Conservation (phyloP, 1,284 basidiomycete genomes). For the Waitea zeae region DNA sequence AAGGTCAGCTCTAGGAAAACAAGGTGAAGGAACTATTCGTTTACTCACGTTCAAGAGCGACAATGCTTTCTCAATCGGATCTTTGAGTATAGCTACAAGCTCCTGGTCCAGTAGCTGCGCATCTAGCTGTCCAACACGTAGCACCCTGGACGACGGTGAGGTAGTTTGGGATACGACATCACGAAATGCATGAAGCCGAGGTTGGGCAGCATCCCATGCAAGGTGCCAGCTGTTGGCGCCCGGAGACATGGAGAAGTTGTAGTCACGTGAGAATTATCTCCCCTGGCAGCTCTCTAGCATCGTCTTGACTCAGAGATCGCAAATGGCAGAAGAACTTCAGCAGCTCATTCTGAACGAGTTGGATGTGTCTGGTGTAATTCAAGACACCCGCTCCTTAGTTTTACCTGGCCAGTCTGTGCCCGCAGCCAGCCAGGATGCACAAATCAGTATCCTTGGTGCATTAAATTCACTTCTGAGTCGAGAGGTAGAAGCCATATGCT, state of each 20-base stretch:
- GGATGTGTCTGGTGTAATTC: slow-evolving; percentile 36
- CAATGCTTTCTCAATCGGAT: slow-evolving; percentile 71
- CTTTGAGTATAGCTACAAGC: slow-evolving; percentile 67
- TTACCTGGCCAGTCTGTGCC: slow-evolving; percentile 45
- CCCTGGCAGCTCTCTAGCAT: too few relatives aligned
- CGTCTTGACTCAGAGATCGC: too few relatives aligned
- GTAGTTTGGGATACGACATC: not conserved
- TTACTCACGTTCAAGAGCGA: slow-evolving; percentile 45
- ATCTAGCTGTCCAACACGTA: slow-evolving; percentile 86
- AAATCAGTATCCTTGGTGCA: slow-evolving; percentile 72
- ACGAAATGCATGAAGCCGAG: not conserved
- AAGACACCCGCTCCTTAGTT: slow-evolving; percentile 58
- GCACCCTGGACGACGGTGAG: slow-evolving; percentile 22
- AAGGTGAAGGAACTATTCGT: not conserved
- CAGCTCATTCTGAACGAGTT: slow-evolving; percentile 64
- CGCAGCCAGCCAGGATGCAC: slow-evolving; percentile 52
- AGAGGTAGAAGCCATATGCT: slow-evolving; percentile 33
- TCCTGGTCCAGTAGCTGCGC: slow-evolving; percentile 87
- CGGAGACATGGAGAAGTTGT: not conserved
- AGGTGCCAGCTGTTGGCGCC: too few relatives aligned
- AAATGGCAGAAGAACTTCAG: slow-evolving; percentile 65
- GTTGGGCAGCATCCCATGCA: not conserved
- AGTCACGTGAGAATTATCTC: too few relatives aligned
- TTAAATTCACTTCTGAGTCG: slow-evolving; percentile 78
- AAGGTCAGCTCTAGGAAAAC: slow-evolving; percentile 2